Base-by-base conservation (phyloP, 352 stramenopile genomes). In the Nothophytophthora sp. region DNA sequence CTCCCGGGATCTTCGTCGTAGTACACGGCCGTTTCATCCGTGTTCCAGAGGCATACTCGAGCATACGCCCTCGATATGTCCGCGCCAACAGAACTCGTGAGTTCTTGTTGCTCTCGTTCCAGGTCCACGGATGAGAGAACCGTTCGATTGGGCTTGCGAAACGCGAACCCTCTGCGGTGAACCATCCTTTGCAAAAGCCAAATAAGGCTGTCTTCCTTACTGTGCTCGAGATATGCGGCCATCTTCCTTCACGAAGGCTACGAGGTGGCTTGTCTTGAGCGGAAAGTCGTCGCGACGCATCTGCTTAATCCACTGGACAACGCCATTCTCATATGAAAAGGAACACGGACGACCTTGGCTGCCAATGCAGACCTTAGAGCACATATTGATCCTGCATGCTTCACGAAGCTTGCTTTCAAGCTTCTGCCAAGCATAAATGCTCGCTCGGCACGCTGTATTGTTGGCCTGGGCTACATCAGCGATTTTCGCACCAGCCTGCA, bases 251-350 rank as follows among this genome's bases (percentile, higher is more conserved):
- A 63, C 19, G 29, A 60, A 60, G 7, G 45, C 44, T 30, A 61
- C 46, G n/a, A n/a, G 32, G 44, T 63, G 52, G 8, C 13, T 39
- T 1, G n/a, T 53, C 25, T 57, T 69, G 11, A 63, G 40, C 8
- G 59, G 45, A 22, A 53, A 64, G 18, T 65, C 49, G 7, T 68
- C 53, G 20, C 55, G 46, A 1, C 53, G 36, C 22, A 68, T 37
- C 3, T 54, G 13, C 30, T 64, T 68, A 33, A 68, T 62, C 47
- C 49, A 73, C 41, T 63, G 48, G 12, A 60, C 32, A 23, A 37
- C 6, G 7, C 3, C 16, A 22, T 41, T 41, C 16, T 41, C n/a
- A 16, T 41, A 41, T n/a, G n/a, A 42, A 28, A 29, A n/a, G n/a
- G n/a, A n/a, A n/a, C n/a, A n/a, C n/a, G n/a, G n/a, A n/a, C n/a